Conservation (phyloP, 345 rosid genomes). For the Stellera chamaejasme region DNA sequence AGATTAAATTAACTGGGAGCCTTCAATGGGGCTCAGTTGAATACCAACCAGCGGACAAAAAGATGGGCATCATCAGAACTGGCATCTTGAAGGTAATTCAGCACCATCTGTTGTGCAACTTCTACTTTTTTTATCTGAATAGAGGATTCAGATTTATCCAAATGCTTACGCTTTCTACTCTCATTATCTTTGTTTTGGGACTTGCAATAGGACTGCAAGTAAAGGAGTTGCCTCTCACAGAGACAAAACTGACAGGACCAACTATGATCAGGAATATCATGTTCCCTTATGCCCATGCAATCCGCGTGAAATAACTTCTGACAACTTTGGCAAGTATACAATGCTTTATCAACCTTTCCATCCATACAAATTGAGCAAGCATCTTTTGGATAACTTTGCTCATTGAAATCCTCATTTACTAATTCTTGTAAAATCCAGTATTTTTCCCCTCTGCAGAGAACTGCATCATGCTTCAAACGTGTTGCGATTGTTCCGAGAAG, state of each 20-base stretch:
- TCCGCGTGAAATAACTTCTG: conserved; percentile 74
- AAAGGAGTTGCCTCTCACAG: conserved; percentile 80
- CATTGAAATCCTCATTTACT: conserved; percentile 32
- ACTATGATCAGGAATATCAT: conserved; percentile 52
- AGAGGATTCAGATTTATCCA: conserved; percentile 29
- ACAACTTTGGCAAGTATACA: conserved; percentile 75
- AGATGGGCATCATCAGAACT: conserved; percentile 74
- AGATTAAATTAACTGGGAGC: neutral
- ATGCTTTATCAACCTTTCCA: conserved; percentile 43
- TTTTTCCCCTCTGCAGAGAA: conserved; percentile 40
- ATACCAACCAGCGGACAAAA: conserved; percentile 80
- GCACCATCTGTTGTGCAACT: conserved; percentile 78
- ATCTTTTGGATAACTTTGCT: conserved; percentile 37
- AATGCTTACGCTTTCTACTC: conserved; percentile 13
- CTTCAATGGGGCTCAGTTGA: conserved; percentile 9
- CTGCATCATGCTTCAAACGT: conserved; percentile 82
- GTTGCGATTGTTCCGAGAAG: conserved; percentile 90
- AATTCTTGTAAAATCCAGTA: conserved; percentile 65
- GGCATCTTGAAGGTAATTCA: conserved; percentile 88
- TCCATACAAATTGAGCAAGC: conserved; percentile 68
- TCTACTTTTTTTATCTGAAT: conserved; percentile 52
- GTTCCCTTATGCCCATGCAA: conserved; percentile 84
- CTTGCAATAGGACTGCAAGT: conserved; percentile 69
- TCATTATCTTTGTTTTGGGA: conserved; percentile 41
- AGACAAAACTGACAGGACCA: conserved; percentile 83